A percentile compares a stretch with the other conserved stretches of the same genome.
Evolutionary conservation across 257 asterid species (phyloP).

Genomic region (Phtheirospermum japonicum): DNA sequence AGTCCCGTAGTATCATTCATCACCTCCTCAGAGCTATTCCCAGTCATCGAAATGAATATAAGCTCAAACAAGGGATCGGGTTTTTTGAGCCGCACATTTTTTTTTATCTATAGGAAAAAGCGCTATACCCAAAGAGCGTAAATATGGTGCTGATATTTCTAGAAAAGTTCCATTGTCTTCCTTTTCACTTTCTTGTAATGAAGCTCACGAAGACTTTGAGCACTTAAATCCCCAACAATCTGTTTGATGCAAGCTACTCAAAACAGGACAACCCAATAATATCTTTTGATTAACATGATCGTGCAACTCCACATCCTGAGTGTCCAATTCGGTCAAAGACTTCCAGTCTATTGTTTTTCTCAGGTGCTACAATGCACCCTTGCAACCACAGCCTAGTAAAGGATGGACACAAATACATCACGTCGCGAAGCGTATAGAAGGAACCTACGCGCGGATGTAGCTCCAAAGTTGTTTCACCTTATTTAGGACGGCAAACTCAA

Average conservation of each 20-base stretch:
- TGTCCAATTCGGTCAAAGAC: background rate
- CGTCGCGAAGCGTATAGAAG: conserved; percentile 9
- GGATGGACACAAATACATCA: background rate
- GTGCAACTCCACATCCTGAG: background rate
- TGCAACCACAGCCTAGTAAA: background rate
- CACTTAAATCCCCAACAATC: background rate
- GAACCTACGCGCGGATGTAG: background rate
- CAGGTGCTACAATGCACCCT: background rate
- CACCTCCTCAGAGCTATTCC: too few relatives aligned
- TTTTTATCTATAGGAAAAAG: too few relatives aligned
- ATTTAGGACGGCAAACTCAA: background rate
- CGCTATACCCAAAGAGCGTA: too few relatives aligned
- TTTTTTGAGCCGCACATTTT: too few relatives aligned
- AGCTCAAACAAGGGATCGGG: too few relatives aligned
- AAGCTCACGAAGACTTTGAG: background rate
- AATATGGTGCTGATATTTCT: too few relatives aligned
- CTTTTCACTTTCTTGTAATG: too few relatives aligned
- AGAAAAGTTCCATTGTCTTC: too few relatives aligned
- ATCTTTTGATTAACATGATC: background rate
- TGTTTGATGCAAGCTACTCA: background rate
- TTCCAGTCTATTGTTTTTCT: conserved; percentile 3
- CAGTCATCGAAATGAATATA: too few relatives aligned
- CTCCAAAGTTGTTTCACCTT: background rate
- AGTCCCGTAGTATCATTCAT: background rate
- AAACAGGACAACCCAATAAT: conserved; percentile 17